Evolutionary conservation across 495 filamentous ascomycete genomes (phyloP).

Genomic region (Podospora comata): DNA sequence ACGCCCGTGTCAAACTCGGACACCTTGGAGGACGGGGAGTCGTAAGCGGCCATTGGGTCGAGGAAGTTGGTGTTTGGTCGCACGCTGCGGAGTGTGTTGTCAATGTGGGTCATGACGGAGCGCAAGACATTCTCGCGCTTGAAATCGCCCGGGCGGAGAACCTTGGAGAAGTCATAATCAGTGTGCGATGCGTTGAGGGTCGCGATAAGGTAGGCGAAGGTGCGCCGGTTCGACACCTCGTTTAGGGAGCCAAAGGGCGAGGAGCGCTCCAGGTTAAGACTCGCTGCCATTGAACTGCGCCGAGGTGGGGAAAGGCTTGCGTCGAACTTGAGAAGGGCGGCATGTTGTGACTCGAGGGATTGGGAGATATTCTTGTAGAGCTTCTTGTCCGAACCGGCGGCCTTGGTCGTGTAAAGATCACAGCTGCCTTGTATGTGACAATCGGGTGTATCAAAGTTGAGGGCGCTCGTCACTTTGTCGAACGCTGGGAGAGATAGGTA

Average conservation of each 20-base stretch:
- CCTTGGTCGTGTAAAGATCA: slow-evolving; percentile 96
- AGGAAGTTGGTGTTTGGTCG: slow-evolving; percentile 50
- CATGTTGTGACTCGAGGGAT: slow-evolving; percentile 83
- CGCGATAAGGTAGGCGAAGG: slow-evolving; percentile 93
- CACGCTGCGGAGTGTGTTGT: slow-evolving; percentile 80
- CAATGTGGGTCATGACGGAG: slow-evolving; percentile 76
- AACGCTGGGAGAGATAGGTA: slow-evolving; percentile 87
- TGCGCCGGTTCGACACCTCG: slow-evolving; percentile 80
- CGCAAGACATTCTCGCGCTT: slow-evolving; percentile 70
- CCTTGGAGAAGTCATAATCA: slow-evolving; percentile 95
- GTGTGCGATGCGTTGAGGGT: slow-evolving; percentile 96
- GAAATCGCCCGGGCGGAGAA: slow-evolving; percentile 84
- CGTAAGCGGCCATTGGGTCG: slow-evolving; percentile 26
- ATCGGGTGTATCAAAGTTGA: slow-evolving; percentile 92
- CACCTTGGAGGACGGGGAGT: slow-evolving; percentile 28
- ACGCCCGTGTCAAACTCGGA: slow-evolving; percentile 29
- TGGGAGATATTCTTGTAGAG: slow-evolving; percentile 92
- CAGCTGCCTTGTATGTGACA: slow-evolving; percentile 86
- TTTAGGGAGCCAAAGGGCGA: slow-evolving; percentile 88
- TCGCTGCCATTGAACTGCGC: slow-evolving; percentile 50
- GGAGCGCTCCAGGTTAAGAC: slow-evolving; percentile 73
- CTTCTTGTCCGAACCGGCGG: slow-evolving; percentile 90
- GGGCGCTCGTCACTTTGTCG: slow-evolving; percentile 79
- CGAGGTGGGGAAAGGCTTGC: slow-evolving; percentile 78
- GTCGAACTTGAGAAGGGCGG: slow-evolving; percentile 76